phyloP scores from a whole-genome alignment of 164 flowering plant species.

The Tetracentron sinense region DNA sequence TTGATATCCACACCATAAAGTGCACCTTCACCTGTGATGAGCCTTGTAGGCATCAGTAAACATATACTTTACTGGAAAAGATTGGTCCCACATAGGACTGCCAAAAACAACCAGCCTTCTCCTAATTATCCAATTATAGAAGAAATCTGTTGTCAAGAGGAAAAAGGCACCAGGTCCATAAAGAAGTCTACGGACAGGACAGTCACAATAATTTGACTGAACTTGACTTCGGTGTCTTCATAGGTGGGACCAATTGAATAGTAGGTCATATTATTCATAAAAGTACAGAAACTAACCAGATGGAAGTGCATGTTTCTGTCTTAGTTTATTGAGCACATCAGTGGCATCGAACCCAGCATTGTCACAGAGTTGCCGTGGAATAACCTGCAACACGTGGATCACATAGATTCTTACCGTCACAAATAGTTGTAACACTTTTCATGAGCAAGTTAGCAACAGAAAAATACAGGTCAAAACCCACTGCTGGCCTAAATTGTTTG shows the following conservation, averaged over 20 bases:
- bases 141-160: not conserved
- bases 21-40: conserved; percentile 82
- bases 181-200: too few relatives aligned
- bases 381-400: conserved; percentile 50
- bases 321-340: conserved; percentile 91
- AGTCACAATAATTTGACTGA: not conserved
- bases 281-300: conserved; percentile 49
- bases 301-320: conserved; percentile 95
- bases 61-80: not conserved
- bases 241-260: too few relatives aligned
- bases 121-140: not conserved
- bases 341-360: conserved; percentile 99
- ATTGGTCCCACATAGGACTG: too few relatives aligned
- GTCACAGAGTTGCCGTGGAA: conserved; percentile 95
- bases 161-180: not conserved
- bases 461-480: too few relatives aligned
- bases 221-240: too few relatives aligned
- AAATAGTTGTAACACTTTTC: not conserved
- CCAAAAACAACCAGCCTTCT: not conserved
- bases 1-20: conserved; percentile 92
- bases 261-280: too few relatives aligned
- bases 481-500: not conserved
- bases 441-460: too few relatives aligned
- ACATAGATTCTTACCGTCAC: not conserved
- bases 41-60: not conserved